phyloP scores from a whole-genome alignment of 495 filamentous ascomycete species.

The Talaromyces trachyspermus region DNA sequence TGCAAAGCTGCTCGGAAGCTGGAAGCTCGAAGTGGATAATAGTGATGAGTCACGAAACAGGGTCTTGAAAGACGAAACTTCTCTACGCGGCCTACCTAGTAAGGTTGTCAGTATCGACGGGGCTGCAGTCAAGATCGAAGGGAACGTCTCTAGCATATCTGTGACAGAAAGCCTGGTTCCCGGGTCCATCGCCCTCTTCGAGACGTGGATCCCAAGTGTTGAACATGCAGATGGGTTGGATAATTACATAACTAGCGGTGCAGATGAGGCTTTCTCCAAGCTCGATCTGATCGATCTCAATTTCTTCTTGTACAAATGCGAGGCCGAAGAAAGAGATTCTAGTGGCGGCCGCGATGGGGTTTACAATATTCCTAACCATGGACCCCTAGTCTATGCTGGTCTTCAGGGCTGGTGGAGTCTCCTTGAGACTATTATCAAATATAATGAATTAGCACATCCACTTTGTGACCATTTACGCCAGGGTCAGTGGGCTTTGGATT shows the following conservation, averaged over 20 bases:
- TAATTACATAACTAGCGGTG: slow-evolving; percentile 73
- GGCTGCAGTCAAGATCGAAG: slow-evolving; percentile 57
- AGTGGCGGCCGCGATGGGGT: slow-evolving; percentile 76
- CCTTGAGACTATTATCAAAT: slow-evolving; percentile 71
- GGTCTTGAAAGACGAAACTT: slow-evolving; percentile 58
- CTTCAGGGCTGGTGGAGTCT: slow-evolving; percentile 98
- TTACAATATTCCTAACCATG: slow-evolving; percentile 78
- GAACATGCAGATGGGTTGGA: slow-evolving; percentile 77
- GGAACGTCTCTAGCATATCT: slow-evolving; percentile 67
- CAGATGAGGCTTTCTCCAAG: slow-evolving; percentile 67
- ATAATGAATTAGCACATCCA: slow-evolving; percentile 90
- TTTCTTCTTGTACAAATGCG: slow-evolving; percentile 84
- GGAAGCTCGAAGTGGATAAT: slow-evolving; percentile 77
- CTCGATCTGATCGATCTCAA: slow-evolving; percentile 78
- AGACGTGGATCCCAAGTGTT: slow-evolving; percentile 85
- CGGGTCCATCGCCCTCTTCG: slow-evolving; percentile 88
- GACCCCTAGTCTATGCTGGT: slow-evolving; percentile 86
- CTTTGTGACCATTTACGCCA: slow-evolving; percentile 87
- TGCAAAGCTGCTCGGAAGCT: slow-evolving; percentile 77
- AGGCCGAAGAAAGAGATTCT: slow-evolving; percentile 81
- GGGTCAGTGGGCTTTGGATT: slow-evolving; percentile 93
- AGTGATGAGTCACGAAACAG: slow-evolving; percentile 55
- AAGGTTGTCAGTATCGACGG: slow-evolving; percentile 65
- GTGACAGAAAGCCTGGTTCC: slow-evolving; percentile 79
- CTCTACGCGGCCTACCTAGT: slow-evolving; percentile 74